Evolutionary conservation across 345 rosid genomes (phyloP), one percentile per base, ranked within the genome.

Genomic region (Luvunga scandens): DNA sequence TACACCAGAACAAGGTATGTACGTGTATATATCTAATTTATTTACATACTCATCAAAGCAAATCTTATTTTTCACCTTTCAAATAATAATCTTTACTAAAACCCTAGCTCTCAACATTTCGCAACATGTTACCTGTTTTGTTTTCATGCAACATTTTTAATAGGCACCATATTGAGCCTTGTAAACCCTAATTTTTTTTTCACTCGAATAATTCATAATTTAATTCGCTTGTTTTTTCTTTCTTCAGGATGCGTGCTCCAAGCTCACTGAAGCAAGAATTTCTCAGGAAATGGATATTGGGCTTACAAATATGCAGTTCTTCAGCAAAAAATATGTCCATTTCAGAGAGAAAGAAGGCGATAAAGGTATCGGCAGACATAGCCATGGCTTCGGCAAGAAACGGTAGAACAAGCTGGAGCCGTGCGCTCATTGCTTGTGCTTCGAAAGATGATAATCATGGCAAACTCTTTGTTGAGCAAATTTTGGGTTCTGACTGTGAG

Each of bases 371-470:
- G 0, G 91, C 98, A 25, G 98, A 95, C 78, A 75, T 95, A 53
- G 98, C 98, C 69, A 87, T 95, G 86, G 98, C 98, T 61, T 89
- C 94, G 9, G 80, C 92, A 13, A 87, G 93, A 80, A 89, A 87
- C 28, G 87, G 89, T 60, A 81, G 84, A n/a, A 91, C 94, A 42
- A 82, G 82, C 55, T 95, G 98, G 98, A 91, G 98, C 36, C 93
- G 93, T 39, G 98, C 98, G 67, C 82, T 91, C 78, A 84, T 95
- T 53, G 85, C 86, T 25, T 78, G 84, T 71, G 90, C 92, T 33
- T 84, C 88, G 38, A 84, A 65, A 66, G 76, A 85, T 28, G 81
- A 80, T 69, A 81, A 77, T 13, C 50, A 45, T 0, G 65, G 72
- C 62, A 85, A 83, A 69, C 30, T 22, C n/a, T 79, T 89, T 72